Percentiles rank a stretch among this genome's conserved stretches.
These are phyloP conservation scores for Thielaviopsis punctulata DNA, from an alignment of 2,329 filamentous ascomycete genomes.

Conservation along the genomic window DNA sequence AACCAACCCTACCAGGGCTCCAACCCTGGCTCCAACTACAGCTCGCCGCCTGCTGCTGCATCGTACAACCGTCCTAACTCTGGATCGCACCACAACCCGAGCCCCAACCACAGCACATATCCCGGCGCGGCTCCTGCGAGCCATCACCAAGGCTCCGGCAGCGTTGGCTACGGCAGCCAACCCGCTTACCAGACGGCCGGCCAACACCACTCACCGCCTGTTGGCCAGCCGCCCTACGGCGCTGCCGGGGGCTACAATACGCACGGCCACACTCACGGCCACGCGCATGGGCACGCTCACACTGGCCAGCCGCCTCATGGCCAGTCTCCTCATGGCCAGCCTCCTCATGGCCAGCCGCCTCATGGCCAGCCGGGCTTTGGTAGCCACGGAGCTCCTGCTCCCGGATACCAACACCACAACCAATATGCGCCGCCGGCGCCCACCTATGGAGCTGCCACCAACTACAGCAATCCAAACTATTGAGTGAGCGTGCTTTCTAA, in stretches of 20 bases:
- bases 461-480: constrained; percentile 10
- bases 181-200: constrained; percentile 16
- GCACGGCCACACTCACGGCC: constrained; percentile 10
- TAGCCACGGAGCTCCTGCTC: constrained; percentile 12
- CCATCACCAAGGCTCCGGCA: constrained; percentile 15
- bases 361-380: constrained; percentile 13
- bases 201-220: constrained; percentile 13
- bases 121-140: constrained; percentile 1
- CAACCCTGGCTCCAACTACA: constrained; percentile 15
- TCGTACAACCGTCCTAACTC: constrained; percentile 11
- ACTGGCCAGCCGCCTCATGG: constrained; percentile 6
- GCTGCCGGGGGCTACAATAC: constrained; percentile 2
- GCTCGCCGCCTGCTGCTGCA: constrained; percentile 12
- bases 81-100: constrained; percentile 13
- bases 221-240: constrained; percentile 10
- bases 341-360: background rate
- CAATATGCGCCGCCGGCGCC: constrained; percentile 12
- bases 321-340: constrained; percentile 13
- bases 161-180: constrained; percentile 17
- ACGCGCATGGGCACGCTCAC: constrained; percentile 2
- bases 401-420: constrained; percentile 14
- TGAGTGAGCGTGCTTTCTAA: background rate
- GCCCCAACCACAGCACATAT: constrained; percentile 11
- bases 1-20: constrained; percentile 14
- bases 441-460: constrained; percentile 3